Evolutionary conservation across 495 filamentous ascomycete genomes (phyloP).

Genomic region (Penicillium longicatenatum): DNA sequence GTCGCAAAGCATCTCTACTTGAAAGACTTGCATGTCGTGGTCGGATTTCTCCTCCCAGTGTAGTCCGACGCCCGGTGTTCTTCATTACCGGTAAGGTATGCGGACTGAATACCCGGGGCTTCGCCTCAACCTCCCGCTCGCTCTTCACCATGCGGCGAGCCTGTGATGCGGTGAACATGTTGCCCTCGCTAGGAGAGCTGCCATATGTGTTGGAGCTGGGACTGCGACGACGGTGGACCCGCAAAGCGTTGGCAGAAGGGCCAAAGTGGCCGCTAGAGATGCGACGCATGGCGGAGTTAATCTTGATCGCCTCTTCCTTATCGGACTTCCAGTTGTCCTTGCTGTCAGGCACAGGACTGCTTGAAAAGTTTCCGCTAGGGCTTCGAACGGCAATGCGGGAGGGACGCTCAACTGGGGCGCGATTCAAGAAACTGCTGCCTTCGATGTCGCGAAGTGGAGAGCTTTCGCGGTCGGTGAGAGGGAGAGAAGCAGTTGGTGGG

Average conservation of each 20-base stretch:
- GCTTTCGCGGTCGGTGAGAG: conserved; percentile 61
- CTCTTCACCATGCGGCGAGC: conserved; percentile 71
- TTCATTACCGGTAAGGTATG: conserved; percentile 68
- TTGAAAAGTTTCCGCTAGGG: conserved; percentile 48
- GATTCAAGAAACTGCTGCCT: conserved; percentile 59
- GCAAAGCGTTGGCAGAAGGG: conserved; percentile 32
- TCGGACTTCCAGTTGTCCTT: conserved; percentile 51
- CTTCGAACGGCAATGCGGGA: conserved; percentile 51
- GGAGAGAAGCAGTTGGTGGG: conserved; percentile 60
- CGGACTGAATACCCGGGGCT: conserved; percentile 64
- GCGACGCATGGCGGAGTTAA: conserved; percentile 65
- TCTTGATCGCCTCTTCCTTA: conserved; percentile 59
- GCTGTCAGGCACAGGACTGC: conserved; percentile 42
- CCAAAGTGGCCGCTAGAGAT: conserved; percentile 42
- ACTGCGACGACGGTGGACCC: conserved; percentile 62
- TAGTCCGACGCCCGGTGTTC: conserved; percentile 51
- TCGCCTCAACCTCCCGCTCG: conserved; percentile 58
- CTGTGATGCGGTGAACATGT: conserved; percentile 68
- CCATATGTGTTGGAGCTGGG: conserved; percentile 56
- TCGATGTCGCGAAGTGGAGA: conserved; percentile 70
- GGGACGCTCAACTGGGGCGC: conserved; percentile 50
- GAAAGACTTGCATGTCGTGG: conserved; percentile 46
- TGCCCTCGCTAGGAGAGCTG: conserved; percentile 58
- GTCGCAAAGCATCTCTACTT: conserved; percentile 45
- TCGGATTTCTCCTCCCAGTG: conserved; percentile 52